Evolutionary conservation across 352 stramenopile species (phyloP).

Genomic region (Elongisporangium anandrum): DNA sequence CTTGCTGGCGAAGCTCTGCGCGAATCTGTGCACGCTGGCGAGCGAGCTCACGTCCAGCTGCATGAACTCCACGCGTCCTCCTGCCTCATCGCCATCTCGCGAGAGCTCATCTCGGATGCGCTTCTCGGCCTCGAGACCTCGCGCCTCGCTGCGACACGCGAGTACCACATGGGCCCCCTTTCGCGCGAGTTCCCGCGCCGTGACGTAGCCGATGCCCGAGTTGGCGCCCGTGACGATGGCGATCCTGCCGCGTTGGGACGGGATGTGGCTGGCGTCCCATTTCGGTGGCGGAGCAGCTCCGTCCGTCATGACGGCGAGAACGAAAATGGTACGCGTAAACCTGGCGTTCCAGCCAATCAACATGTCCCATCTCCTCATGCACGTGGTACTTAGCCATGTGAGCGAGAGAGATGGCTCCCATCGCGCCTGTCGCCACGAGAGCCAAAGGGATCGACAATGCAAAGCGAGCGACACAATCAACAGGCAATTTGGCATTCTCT

Average conservation of each 20-base stretch:
- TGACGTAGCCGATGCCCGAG: conserved; percentile 74
- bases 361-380: background rate
- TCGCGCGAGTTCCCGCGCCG: conserved; percentile 40
- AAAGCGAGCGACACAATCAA: background rate
- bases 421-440: no score
- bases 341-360: background rate
- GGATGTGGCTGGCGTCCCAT: conserved; percentile 24
- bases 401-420: background rate
- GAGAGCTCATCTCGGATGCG: conserved; percentile 18
- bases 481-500: background rate
- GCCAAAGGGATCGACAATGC: no score
- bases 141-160: conserved; percentile 50
- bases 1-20: conserved; percentile 21
- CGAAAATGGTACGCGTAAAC: background rate
- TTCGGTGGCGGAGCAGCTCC: background rate
- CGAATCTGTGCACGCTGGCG: conserved; percentile 38
- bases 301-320: background rate
- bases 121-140: conserved; percentile 20
- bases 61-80: conserved; percentile 36
- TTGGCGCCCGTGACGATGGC: conserved; percentile 74
- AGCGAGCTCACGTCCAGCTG: conserved; percentile 35
- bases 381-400: background rate
- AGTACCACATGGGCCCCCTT: conserved; percentile 67
- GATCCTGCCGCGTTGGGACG: conserved; percentile 40
- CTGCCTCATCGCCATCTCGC: no score